Evolutionary conservation across 2,329 filamentous ascomycete species (phyloP), one percentile per base, ranked within the genome.

Genomic region (Colletotrichum cordylinicola): DNA sequence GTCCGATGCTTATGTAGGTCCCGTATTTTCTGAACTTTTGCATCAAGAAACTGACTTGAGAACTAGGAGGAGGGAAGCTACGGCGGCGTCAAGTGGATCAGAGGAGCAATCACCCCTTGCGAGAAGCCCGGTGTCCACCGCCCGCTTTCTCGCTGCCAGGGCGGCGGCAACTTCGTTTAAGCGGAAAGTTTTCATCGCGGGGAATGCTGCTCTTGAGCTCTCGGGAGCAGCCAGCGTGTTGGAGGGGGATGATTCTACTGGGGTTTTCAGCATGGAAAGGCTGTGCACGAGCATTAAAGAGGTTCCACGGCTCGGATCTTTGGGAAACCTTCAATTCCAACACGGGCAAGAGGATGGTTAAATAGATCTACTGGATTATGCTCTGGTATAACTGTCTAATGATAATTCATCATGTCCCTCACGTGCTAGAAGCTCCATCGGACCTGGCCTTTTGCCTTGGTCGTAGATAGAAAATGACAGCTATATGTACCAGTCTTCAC

Each of bases 11-110:
- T 69, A 74, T 31, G 43, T 52, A 52, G 10, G 43, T 13, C n/a
- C n/a, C 43, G 12, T 6, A 6, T 52, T 52, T 13, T 52, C n/a
- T 52, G 10, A 52, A 52, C n/a, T 52, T 52, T 21, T 52, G 43
- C 43, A 10, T 2, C 21, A 8, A 21, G 43, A 52, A 52, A 52
- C 43, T 52, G 43, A 52, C n/a, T 52, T 52, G 43, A 52, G n/a
- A 21, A 52, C n/a, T 21, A 52, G 43, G 65, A 74, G 65, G 65
- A 69, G 65, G 65, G 71, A 29, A 62, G 62, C 37, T 74, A 69
- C 37, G 58, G 52, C 29, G 71, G 71, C 13, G 71, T 70, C 21
- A 56, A 56, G 58, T 74, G 71, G 71, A 64, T 74, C 39, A 55
- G 35, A 13, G 65, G 71, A 16, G 56, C 65, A 33, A 69, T 74